Conservation (phyloP, 2,329 filamentous ascomycete genomes). For the Fusarium sp. region DNA sequence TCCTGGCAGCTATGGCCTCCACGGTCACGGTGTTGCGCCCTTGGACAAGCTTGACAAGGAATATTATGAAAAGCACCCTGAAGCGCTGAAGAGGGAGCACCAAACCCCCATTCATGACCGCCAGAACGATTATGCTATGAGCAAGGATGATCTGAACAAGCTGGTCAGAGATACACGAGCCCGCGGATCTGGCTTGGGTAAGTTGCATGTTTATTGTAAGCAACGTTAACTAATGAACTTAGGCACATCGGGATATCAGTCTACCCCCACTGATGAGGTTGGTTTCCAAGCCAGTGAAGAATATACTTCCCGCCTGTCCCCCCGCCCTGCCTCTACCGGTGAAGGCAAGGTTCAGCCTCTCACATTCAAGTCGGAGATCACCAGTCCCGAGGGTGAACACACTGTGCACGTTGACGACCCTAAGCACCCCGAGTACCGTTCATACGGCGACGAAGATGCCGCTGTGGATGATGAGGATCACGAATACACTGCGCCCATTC, state of each 20-base stretch:
- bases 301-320: slow-evolving; percentile 82
- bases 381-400: slow-evolving; percentile 66
- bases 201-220: slow-evolving; percentile 44
- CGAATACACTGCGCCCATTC: slow-evolving; percentile 81
- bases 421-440: slow-evolving; percentile 56
- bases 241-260: slow-evolving; percentile 77
- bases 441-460: slow-evolving; percentile 58
- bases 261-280: slow-evolving; percentile 91
- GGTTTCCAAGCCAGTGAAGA: slow-evolving; percentile 91
- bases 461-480: slow-evolving; percentile 71
- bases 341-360: slow-evolving; percentile 33
- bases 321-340: slow-evolving; percentile 64
- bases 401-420: slow-evolving; percentile 82
- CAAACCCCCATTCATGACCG: slow-evolving; percentile 69
- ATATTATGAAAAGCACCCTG: slow-evolving; percentile 94
- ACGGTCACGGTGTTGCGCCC: slow-evolving; percentile 84
- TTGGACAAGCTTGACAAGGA: slow-evolving; percentile 89
- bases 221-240: slow-evolving; percentile 36
- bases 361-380: slow-evolving; percentile 52
- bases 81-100: slow-evolving; percentile 82
- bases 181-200: slow-evolving; percentile 67
- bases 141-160: slow-evolving; percentile 90
- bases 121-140: slow-evolving; percentile 83
- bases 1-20: slow-evolving; percentile 92
- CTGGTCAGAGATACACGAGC: slow-evolving; percentile 82